Conservation (phyloP, 2,329 filamentous ascomycete species). For the Xylariaceae sp. region DNA sequence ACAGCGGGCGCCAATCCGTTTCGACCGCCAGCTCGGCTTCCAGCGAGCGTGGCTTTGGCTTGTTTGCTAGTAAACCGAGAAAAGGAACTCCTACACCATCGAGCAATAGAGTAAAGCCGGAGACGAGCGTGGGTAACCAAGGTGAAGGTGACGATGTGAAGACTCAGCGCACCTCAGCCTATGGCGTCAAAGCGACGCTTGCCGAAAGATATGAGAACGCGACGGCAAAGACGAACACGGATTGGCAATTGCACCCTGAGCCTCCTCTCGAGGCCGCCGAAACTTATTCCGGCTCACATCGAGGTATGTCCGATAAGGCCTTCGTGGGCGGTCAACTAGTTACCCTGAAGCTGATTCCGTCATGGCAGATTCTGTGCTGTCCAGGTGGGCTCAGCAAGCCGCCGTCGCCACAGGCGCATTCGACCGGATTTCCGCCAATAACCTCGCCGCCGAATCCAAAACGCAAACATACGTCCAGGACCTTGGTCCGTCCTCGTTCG, state of each 20-base stretch:
- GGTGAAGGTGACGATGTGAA: conserved; percentile 11
- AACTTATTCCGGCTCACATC: conserved; percentile 28
- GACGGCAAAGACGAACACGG: conserved; percentile 18
- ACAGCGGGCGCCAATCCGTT: conserved; percentile 31
- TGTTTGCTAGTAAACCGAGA: conserved; percentile 39
- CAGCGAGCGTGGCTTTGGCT: conserved; percentile 35
- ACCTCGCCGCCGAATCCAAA: conserved; percentile 26
- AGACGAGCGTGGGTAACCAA: conserved; percentile 5
- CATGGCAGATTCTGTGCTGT: conserved; percentile 41
- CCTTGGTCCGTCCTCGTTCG: conserved; percentile 37
- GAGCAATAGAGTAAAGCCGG: conserved; percentile 9
- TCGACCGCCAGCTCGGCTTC: conserved; percentile 43
- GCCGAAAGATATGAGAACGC: conserved; percentile 19
- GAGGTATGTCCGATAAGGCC: no score
- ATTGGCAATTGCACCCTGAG: conserved; percentile 12
- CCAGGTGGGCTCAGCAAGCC: conserved; percentile 39
- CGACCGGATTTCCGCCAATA: conserved; percentile 29
- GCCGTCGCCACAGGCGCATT: conserved; percentile 30
- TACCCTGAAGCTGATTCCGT: no score
- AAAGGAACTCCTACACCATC: conserved; percentile 24
- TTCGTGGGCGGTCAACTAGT: no score
- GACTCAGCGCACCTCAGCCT: conserved; percentile 19
- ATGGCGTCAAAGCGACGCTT: conserved; percentile 24
- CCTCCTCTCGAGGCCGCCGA: conserved; percentile 18
- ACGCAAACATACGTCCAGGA: conserved; percentile 34